Evolutionary conservation across 1,139 yeast genomes (phyloP), one percentile per base, ranked within the genome.

Genomic region (Pichia sp.): DNA sequence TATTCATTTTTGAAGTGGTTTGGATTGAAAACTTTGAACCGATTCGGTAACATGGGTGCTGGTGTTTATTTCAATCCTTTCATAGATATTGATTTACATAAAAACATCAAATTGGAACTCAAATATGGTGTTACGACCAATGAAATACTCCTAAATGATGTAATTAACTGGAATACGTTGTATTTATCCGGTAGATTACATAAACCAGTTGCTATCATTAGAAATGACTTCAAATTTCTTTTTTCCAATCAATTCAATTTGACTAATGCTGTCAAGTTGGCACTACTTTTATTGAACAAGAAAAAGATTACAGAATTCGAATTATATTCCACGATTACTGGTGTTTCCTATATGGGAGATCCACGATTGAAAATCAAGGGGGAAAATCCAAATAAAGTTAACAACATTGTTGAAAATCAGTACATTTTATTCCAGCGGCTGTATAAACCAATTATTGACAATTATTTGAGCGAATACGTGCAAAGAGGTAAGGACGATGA

Each of bases 31-130:
- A 64, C 73, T 1, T 72, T 90, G 1, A 71, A 84, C 9, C 61
- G 59, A 41, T 71, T 86, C 26, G 92, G 85, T 57, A 75, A 75
- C 39, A 56, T 77, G n/a, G 97, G 96, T 1, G 92, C 94, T 0
- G 97, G 97, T 3, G 82, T 92, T 4, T 94, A 90, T 62, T 94
- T 87, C 68, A 94, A 92, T 59, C 97, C 99, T 3, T 92, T 76
- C 63, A 86, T 85, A 4, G 72, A 74, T 39, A 70, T 90, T 48
- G 71, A 74, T 43, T 16, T 45, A 2, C 34, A 47, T 10, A 41
- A 44, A 2, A 41, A 16, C 8, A 31, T 37, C 4, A 52, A 59
- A 16, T 68, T 75, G 42, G 67, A 77, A 53, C 77, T 92, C 42
- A 92, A 92, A 60, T 92, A 92, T 60, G 99, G 99, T 4, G 81